Evolutionary conservation across 352 stramenopile genomes (phyloP).

Genomic region (Pythium graminicola): DNA sequence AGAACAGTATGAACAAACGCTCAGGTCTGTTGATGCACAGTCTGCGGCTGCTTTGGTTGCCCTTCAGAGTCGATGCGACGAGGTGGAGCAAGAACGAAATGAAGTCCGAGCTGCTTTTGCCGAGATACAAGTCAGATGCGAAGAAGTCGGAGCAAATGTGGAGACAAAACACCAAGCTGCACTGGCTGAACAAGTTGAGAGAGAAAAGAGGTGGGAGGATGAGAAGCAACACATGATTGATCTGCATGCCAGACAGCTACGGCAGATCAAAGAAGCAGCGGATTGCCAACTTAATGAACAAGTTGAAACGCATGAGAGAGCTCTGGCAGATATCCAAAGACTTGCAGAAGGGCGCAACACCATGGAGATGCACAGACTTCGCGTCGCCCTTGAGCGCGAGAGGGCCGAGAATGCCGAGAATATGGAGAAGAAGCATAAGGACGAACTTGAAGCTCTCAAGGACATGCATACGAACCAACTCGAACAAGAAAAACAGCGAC

Average conservation of each 20-base stretch:
- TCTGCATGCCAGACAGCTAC: background rate
- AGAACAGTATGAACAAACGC: conserved; percentile 20
- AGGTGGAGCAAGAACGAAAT: conserved; percentile 21
- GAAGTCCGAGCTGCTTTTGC: conserved; percentile 5
- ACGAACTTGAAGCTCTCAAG: conserved; percentile 6
- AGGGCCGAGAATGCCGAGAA: background rate
- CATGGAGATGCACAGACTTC: background rate
- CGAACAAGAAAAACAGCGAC: conserved; percentile 24
- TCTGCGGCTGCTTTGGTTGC: conserved; percentile 14
- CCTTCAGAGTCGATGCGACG: conserved; percentile 16
- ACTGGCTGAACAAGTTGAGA: background rate
- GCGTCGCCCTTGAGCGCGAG: background rate
- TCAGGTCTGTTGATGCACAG: conserved; percentile 21
- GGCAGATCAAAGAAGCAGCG: background rate
- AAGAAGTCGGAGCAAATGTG: conserved; percentile 6
- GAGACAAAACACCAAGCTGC: conserved; percentile 3
- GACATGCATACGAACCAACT: conserved; percentile 20
- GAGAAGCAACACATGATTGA: conserved; percentile 3
- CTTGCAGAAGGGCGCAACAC: background rate
- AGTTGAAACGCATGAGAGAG: background rate
- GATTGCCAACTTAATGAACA: background rate
- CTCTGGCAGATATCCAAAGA: background rate
- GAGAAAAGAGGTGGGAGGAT: conserved; percentile 7
- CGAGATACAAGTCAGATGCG: conserved; percentile 8
- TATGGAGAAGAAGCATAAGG: background rate